phyloP scores from a whole-genome alignment of 345 rosid species.

The Populus pruinosa region DNA sequence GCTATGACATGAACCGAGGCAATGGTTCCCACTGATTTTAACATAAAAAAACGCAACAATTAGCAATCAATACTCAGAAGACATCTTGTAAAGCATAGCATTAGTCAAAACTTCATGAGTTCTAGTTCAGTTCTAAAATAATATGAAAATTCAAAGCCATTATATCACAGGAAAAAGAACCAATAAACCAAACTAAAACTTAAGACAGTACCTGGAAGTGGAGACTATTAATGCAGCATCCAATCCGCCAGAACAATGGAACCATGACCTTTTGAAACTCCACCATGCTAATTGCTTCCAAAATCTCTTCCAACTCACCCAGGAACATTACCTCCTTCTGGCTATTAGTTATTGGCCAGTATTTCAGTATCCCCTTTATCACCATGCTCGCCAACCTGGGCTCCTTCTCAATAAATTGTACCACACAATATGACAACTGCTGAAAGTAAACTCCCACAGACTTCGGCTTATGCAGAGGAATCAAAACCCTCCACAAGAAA shows the following conservation, averaged over 20 bases:
- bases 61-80: not conserved
- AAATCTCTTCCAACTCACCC: conserved; percentile 75
- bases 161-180: not conserved
- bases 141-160: not conserved
- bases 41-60: not conserved
- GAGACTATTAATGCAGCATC: conserved; percentile 71
- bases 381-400: conserved; percentile 62
- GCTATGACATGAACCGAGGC: not conserved
- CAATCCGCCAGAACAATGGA: conserved; percentile 67
- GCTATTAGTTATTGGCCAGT: conserved; percentile 81
- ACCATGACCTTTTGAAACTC: conserved; percentile 82
- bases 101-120: not conserved
- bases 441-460: conserved; percentile 74
- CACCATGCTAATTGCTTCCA: conserved; percentile 63
- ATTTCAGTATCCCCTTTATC: conserved; percentile 66
- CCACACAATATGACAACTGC: conserved; percentile 66
- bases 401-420: conserved; percentile 85
- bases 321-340: conserved; percentile 92
- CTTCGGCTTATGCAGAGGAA: conserved; percentile 85
- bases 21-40: not conserved
- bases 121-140: not conserved
- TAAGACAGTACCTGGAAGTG: conserved; percentile 71
- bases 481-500: conserved; percentile 76
- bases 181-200: not conserved
- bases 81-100: not conserved